phyloP scores from a whole-genome alignment of 192 early-diverging fungal genomes.

The Linnemannia exigua region DNA sequence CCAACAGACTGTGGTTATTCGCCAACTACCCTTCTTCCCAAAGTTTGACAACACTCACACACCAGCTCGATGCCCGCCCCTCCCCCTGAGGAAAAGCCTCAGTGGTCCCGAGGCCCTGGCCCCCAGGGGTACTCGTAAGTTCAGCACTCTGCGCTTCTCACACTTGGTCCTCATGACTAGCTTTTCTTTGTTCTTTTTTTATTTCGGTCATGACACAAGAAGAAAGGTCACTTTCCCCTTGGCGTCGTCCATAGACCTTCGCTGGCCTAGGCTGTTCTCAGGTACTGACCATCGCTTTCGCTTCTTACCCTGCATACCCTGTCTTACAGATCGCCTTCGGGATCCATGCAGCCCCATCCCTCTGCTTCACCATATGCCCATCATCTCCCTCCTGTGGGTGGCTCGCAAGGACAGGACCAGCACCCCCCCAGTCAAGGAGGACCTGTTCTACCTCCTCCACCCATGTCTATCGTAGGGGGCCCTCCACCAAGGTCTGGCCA shows the following conservation, averaged over 20 bases:
- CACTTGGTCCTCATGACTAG: background rate
- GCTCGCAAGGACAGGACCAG: constrained; percentile 42
- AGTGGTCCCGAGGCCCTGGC: constrained; percentile 49
- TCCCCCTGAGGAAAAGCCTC: constrained; percentile 53
- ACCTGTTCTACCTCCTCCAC: constrained; percentile 53
- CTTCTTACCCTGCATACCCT: background rate
- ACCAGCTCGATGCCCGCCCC: constrained; percentile 46
- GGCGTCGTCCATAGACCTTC: background rate
- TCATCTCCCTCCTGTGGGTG: constrained; percentile 57
- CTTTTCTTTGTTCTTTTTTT: background rate
- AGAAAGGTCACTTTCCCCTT: background rate
- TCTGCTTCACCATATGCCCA: constrained; percentile 50
- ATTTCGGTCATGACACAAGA: background rate
- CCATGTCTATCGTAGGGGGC: constrained; percentile 44
- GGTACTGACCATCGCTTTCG: background rate
- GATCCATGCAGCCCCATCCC: constrained; percentile 55
- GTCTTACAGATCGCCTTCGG: constrained; percentile 44
- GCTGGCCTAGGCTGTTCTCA: background rate
- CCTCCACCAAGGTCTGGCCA: constrained; percentile 49
- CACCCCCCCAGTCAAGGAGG: constrained; percentile 30
- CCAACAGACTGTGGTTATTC: background rate
- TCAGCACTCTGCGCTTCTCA: background rate
- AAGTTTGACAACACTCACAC: background rate
- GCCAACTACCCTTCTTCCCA: background rate
- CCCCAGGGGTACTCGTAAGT: constrained; percentile 60